Evolutionary conservation across 306 rosid species (phyloP).

Genomic region (Dryas octopetala): DNA sequence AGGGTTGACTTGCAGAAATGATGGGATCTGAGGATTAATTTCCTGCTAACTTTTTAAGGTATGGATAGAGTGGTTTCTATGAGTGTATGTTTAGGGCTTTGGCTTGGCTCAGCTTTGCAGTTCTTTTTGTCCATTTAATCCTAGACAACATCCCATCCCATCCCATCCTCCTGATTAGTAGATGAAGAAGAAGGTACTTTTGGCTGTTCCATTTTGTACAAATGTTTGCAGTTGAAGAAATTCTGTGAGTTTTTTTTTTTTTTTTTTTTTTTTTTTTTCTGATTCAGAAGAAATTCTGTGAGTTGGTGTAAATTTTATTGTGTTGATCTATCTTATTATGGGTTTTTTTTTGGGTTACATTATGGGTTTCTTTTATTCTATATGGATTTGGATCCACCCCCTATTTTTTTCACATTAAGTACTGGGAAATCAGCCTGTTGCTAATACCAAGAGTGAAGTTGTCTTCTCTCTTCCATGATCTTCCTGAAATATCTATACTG

Average conservation of each 20-base stretch:
- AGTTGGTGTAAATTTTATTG: constrained; percentile 6
- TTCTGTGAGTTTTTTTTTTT: constrained; percentile 27
- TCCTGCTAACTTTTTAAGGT: constrained; percentile 14
- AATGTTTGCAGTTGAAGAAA: constrained; percentile 44
- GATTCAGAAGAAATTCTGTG: background rate
- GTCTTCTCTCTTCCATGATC: background rate
- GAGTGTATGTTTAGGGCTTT: constrained; percentile 19
- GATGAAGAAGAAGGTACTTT: constrained; percentile 16
- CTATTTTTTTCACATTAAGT: background rate
- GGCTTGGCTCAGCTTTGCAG: constrained; percentile 32
- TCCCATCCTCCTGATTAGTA: constrained; percentile 6
- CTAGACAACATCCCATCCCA: background rate
- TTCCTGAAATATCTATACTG: background rate
- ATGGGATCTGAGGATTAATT: constrained; percentile 19
- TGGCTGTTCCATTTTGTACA: constrained; percentile 45
- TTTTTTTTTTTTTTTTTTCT: no score
- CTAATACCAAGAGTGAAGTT: background rate
- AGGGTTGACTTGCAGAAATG: constrained; percentile 40
- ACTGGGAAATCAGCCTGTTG: background rate
- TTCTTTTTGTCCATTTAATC: constrained; percentile 12
- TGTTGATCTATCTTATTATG: constrained; percentile 18
- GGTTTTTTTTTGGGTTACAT: no score
- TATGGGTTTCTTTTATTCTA: constrained; percentile 4
- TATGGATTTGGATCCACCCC: background rate
- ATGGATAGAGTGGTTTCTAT: background rate